phyloP scores from a whole-genome alignment of 768 basidiomycete genomes.

The Phylloporus scabripes region DNA sequence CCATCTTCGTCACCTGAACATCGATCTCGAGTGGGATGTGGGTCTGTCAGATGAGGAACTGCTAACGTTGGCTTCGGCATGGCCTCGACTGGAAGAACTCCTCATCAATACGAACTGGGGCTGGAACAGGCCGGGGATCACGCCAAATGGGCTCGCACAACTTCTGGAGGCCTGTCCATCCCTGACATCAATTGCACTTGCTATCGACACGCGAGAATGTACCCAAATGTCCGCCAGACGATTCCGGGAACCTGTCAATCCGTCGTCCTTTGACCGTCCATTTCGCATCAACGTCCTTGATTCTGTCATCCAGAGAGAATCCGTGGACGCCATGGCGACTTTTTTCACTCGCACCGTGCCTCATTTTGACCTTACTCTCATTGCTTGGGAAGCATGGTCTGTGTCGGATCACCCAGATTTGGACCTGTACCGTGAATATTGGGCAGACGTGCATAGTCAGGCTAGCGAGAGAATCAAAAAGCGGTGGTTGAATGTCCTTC shows the following conservation, averaged over 20 bases:
- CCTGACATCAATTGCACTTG: background rate
- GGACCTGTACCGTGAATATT: background rate
- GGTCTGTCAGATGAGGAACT: constrained; percentile 1
- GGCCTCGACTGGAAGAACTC: constrained; percentile 5
- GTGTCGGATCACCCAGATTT: background rate
- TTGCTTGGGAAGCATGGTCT: background rate
- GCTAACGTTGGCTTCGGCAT: background rate
- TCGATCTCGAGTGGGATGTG: constrained; percentile 1
- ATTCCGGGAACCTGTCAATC: too few relatives aligned
- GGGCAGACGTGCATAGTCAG: background rate
- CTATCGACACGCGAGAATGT: constrained; percentile 1
- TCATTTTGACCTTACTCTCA: background rate
- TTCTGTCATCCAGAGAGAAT: background rate
- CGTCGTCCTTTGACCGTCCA: background rate
- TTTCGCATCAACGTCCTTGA: constrained; percentile 1
- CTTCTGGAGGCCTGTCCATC: background rate
- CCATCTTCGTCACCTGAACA: background rate
- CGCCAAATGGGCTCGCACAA: constrained; percentile 1
- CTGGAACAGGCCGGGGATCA: constrained; percentile 5
- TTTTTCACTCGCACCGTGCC: background rate
- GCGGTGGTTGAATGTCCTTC: too few relatives aligned
- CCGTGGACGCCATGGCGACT: background rate
- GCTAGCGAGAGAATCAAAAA: too few relatives aligned
- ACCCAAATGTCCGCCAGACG: background rate
- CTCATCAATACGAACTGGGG: constrained; percentile 7